A percentile compares a stretch with the other conserved stretches of the same genome.
These are phyloP conservation scores for Botrytis aclada DNA, from an alignment of 2,329 filamentous ascomycete species.

Conservation along the genomic window DNA sequence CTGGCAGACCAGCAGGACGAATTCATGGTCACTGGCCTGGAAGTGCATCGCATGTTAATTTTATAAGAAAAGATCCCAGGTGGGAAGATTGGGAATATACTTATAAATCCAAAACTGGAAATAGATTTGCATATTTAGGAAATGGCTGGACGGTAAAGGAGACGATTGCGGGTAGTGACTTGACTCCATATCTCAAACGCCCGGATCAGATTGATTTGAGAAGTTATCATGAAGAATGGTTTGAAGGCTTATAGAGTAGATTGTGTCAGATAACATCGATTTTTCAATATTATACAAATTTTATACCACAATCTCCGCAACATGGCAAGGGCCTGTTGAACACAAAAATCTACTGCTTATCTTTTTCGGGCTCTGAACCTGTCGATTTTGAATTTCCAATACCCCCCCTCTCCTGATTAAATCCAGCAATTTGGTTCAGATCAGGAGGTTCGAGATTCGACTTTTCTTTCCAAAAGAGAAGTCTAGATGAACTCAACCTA, in stretches of 20 bases:
- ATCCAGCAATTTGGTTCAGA: not conserved
- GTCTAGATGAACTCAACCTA: not conserved
- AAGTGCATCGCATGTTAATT: conserved; percentile 59
- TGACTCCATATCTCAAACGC: conserved; percentile 60
- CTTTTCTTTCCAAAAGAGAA: not conserved
- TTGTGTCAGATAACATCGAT: not conserved
- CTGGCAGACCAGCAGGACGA: conserved; percentile 57
- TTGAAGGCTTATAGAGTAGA: conserved; percentile 39
- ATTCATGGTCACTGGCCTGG: conserved; percentile 71
- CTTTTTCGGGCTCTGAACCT: too few relatives aligned
- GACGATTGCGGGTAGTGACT: conserved; percentile 49
- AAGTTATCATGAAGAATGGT: conserved; percentile 67
- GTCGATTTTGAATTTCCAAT: not conserved
- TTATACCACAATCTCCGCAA: not conserved
- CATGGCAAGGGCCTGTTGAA: not conserved
- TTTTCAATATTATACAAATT: not conserved
- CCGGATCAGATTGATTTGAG: conserved; percentile 57
- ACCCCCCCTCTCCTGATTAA: not conserved
- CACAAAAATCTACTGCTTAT: not conserved
- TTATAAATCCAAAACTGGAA: conserved; percentile 41
- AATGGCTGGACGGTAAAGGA: conserved; percentile 65
- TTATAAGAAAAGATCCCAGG: conserved; percentile 53
- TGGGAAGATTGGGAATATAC: conserved; percentile 60
- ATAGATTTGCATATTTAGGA: conserved; percentile 59
- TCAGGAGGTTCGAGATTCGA: not conserved